A percentile compares a stretch with the other conserved stretches of the same genome.
phyloP scores from a whole-genome alignment of 1,139 yeast species.

The Lodderomyces oxycetoniae region DNA sequence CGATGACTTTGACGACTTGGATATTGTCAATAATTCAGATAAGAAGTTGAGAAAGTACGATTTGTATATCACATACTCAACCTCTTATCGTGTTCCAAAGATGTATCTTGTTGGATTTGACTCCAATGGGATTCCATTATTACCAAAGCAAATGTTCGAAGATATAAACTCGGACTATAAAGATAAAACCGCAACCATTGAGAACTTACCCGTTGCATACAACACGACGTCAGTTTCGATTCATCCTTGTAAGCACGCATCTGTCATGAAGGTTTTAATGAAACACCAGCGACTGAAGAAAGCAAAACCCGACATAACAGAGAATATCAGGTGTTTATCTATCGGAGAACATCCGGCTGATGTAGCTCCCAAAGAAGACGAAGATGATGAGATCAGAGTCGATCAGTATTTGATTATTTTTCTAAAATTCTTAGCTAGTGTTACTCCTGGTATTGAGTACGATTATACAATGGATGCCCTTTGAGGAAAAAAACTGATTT shows the following conservation, averaged over 20 bases:
- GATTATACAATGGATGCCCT: conserved; percentile 94
- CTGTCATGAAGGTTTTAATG: conserved; percentile 86
- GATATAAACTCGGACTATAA: conserved; percentile 89
- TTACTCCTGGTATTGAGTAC: conserved; percentile 95
- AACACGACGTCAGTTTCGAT: conserved; percentile 83
- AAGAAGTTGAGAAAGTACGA: conserved; percentile 66
- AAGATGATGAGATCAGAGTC: conserved; percentile 55
- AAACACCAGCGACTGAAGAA: conserved; percentile 37
- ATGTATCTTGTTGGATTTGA: conserved; percentile 87
- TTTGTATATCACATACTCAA: conserved; percentile 84
- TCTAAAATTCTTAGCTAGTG: conserved; percentile 91
- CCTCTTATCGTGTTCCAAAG: conserved; percentile 94
- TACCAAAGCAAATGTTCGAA: conserved; percentile 89
- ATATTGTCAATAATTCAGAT: conserved; percentile 22
- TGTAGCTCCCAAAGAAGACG: conserved; percentile 8
- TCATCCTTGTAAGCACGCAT: conserved; percentile 95
- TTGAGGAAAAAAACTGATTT: no score
- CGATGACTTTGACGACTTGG: conserved; percentile 32
- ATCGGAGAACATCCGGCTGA: conserved; percentile 13
- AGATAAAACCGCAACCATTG: conserved; percentile 95
- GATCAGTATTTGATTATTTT: conserved; percentile 89
- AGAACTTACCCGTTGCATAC: conserved; percentile 77
- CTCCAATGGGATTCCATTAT: conserved; percentile 75
- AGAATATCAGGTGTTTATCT: conserved; percentile 25
- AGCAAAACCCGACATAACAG: conserved; percentile 19